Conservation (phyloP, 2,329 filamentous ascomycete species). For the Orbilia brochopaga region DNA sequence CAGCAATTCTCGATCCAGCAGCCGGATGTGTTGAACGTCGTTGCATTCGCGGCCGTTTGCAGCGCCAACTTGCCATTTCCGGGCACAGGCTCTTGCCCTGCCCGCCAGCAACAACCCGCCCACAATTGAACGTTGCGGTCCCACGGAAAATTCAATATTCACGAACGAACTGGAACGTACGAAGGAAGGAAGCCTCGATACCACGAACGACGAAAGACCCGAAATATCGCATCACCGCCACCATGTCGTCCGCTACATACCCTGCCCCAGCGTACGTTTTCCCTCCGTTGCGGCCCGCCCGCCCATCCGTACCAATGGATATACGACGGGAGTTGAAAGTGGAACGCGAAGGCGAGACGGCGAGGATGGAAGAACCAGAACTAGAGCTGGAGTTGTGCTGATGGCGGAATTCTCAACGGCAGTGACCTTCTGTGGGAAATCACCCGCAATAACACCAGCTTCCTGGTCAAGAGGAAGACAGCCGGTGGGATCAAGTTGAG, state of each 20-base stretch:
- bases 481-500: constrained; percentile 87
- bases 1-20: too few species aligned
- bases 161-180: constrained; percentile 10
- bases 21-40: constrained; percentile 23
- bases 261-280: constrained; percentile 33
- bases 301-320: constrained; percentile 3
- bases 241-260: constrained; percentile 31
- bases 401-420: constrained; percentile 7
- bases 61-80: constrained; percentile 1
- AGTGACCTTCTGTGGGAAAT: constrained; percentile 49
- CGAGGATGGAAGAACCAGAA: too few species aligned
- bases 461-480: constrained; percentile 85
- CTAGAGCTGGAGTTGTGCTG: too few species aligned
- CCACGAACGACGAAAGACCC: constrained; percentile 14
- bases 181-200: constrained; percentile 16
- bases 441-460: constrained; percentile 84
- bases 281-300: not conserved
- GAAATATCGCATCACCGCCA: constrained; percentile 29
- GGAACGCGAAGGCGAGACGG: too few species aligned
- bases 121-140: too few species aligned
- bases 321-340: constrained; percentile 10
- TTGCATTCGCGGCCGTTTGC: constrained; percentile 31
- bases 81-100: constrained; percentile 49
- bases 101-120: constrained; percentile 31
- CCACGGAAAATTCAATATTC: constrained; percentile 40